Conservation (phyloP, 2,329 filamentous ascomycete species). For the Rhynchosporium agropyri region DNA sequence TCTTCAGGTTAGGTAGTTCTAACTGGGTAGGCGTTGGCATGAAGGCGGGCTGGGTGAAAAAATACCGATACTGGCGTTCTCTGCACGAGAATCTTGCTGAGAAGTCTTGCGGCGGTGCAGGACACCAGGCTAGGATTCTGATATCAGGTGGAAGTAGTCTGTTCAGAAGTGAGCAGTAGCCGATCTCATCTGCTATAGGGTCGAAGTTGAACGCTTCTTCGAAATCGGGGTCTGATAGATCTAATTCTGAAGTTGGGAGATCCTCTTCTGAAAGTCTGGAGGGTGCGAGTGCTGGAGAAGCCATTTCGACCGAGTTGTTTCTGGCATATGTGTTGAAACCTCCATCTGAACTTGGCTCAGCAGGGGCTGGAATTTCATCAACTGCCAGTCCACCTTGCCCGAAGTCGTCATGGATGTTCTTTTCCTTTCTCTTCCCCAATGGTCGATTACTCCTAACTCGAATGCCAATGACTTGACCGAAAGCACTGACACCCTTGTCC, state of each 20-base stretch:
- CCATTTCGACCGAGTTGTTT: conserved; percentile 34
- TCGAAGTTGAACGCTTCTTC: conserved; percentile 55
- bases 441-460: conserved; percentile 80
- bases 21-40: conserved; percentile 62
- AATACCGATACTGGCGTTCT: conserved; percentile 91
- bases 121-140: conserved; percentile 90
- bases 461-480: conserved; percentile 90
- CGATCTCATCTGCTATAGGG: conserved; percentile 77
- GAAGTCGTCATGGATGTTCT: conserved; percentile 19
- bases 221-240: conserved; percentile 35
- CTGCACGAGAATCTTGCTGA: conserved; percentile 91
- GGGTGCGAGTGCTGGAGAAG: conserved; percentile 35
- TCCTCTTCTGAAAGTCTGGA: conserved; percentile 30
- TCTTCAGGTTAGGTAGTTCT: conserved; percentile 45
- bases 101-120: conserved; percentile 75
- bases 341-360: not conserved
- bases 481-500: conserved; percentile 91
- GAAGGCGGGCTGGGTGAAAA: conserved; percentile 94
- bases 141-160: conserved; percentile 87
- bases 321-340: conserved; percentile 36
- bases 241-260: conserved; percentile 15
- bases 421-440: conserved; percentile 45
- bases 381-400: conserved; percentile 3
- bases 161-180: conserved; percentile 84
- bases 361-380: not conserved